Evolutionary conservation across 2,329 filamentous ascomycete genomes (phyloP).

Genomic region (Colletotrichum acutatum): DNA sequence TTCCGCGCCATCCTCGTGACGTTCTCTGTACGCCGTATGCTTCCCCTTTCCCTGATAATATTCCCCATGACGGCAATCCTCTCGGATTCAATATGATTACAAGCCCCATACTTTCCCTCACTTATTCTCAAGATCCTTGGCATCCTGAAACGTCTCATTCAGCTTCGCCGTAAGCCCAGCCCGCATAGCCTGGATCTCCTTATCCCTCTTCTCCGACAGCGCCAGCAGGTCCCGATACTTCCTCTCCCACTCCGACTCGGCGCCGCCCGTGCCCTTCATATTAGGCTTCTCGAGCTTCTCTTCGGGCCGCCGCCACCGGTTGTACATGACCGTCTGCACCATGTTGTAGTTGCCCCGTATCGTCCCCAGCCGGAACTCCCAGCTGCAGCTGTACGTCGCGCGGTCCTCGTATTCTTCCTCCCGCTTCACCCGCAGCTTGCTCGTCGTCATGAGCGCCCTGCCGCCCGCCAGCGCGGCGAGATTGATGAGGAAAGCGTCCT

Average conservation of each 20-base stretch:
- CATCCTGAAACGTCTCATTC: not conserved
- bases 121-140: not conserved
- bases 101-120: no score
- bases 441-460: conserved; percentile 57
- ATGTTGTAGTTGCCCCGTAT: conserved; percentile 64
- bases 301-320: conserved; percentile 51
- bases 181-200: conserved; percentile 58
- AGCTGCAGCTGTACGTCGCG: conserved; percentile 62
- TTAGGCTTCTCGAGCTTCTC: conserved; percentile 41
- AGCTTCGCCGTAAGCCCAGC: conserved; percentile 54
- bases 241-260: conserved; percentile 55
- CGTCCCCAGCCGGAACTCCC: conserved; percentile 67
- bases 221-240: conserved; percentile 69
- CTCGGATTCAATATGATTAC: not conserved
- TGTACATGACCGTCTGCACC: conserved; percentile 57
- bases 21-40: not conserved
- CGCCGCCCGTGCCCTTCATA: not conserved
- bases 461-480: conserved; percentile 67
- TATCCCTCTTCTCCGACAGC: conserved; percentile 68
- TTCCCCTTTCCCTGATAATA: not conserved
- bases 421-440: conserved; percentile 54
- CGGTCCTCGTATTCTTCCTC: conserved; percentile 53
- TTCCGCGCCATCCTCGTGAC: not conserved
- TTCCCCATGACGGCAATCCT: not conserved
- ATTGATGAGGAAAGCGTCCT: conserved; percentile 69